Base-by-base conservation (phyloP, 2,329 filamentous ascomycete genomes). In the Scytalidium sp. region DNA sequence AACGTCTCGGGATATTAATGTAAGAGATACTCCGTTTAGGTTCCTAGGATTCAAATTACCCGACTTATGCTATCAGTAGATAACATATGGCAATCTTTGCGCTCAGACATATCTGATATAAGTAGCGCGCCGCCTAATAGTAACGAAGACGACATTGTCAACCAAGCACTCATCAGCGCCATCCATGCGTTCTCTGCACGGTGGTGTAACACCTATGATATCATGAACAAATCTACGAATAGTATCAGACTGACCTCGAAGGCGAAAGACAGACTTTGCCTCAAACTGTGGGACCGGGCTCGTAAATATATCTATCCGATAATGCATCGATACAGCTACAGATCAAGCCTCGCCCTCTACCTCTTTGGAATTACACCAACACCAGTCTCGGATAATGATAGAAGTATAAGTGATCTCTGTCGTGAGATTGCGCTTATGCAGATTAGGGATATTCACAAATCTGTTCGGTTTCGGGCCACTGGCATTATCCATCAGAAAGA, bases 281-380 rank as follows among this genome's bases (percentile, higher is more conserved):
- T 29, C 13, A 29, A 29, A 29, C 7, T 29, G 13, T 29, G 25
- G 25, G 13, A 29, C 7, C 7, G 25, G 25, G 25, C 25, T 29
- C 25, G 7, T 29, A 7, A 29, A 13, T 7, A 29, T 29, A 13
- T 29, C 8, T 27, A 20, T 44, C 42, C 42, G 19, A 23, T 44
- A 20, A 17, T 44, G 20, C 19, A 17, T 23, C 42, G 42, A 20
- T 20, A 17, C 19, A 44, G 42, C 22, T 44, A 44, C 20, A 17
- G 42, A 44, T 44, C 42, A 44, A 44, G 19, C 21, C 20, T 44
- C 19, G 42, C 42, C 22, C 22, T 44, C n/a, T 44, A 44, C 19
- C 42, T 44, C 17, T 44, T 44, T 27, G 42, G 42, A 20, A 44
- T 44, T n/a, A 44, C 42, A 44, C 42, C 42, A 44, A 44, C 42